Conservation (phyloP, 176 grass and related monocot genomes). For the Musa troglodytarum region DNA sequence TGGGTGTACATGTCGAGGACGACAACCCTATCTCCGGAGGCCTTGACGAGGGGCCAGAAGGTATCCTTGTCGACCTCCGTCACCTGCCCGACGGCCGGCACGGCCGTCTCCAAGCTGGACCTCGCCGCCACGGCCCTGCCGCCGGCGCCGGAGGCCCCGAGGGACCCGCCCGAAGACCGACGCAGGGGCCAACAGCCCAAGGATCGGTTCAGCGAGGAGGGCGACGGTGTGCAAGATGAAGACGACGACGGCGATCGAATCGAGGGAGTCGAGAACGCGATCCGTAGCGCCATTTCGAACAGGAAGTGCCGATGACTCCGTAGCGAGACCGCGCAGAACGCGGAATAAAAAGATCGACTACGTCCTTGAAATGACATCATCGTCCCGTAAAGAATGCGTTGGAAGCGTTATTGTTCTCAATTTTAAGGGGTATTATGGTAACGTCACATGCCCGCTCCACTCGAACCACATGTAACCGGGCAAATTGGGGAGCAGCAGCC, state of each 20-base stretch:
- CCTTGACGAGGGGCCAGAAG: conserved; percentile 87
- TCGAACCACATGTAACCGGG: too few relatives aligned
- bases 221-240: not conserved
- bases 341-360: too few relatives aligned
- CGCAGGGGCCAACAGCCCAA: conserved; percentile 1
- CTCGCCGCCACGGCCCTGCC: conserved; percentile 24
- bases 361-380: too few relatives aligned
- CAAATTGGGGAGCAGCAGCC: too few relatives aligned
- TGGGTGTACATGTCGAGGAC: conserved; percentile 98
- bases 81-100: conserved; percentile 51
- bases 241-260: not conserved
- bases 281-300: conserved; percentile 53
- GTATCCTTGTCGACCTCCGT: conserved; percentile 87
- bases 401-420: too few relatives aligned
- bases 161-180: conserved; percentile 7
- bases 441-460: too few relatives aligned
- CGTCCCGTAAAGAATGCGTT: too few relatives aligned
- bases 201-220: conserved; percentile 27
- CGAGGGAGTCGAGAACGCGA: conserved; percentile 51
- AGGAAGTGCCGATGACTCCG: too few relatives aligned
- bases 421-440: too few relatives aligned
- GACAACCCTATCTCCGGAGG: conserved; percentile 61
- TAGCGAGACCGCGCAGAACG: too few relatives aligned
- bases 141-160: not conserved
- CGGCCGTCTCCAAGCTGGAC: conserved; percentile 50